Base-by-base conservation (phyloP, 2,329 filamentous ascomycete genomes). In the Ampelomyces quisqualis region DNA sequence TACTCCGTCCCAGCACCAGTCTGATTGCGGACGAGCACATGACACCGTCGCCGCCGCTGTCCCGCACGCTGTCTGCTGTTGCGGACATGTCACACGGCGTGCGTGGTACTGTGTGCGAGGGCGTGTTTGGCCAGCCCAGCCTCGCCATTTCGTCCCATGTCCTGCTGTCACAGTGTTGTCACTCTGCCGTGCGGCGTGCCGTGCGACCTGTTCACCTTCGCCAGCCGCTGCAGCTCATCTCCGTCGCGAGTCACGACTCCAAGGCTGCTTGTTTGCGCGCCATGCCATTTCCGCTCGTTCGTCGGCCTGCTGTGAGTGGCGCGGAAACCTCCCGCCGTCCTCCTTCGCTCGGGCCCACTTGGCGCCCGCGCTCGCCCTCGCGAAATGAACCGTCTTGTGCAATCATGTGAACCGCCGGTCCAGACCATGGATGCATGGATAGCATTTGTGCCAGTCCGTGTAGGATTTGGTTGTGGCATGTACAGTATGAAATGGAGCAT, bases 101-200 rank as follows among this genome's bases (percentile, higher is more conserved):
- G n/a, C n/a, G n/a, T n/a, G n/a, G n/a, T n/a, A n/a, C n/a, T n/a
- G n/a, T n/a, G n/a, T n/a, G n/a, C n/a, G n/a, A n/a, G n/a, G n/a
- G n/a, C n/a, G n/a, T n/a, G 22, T 45, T 18, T 26, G 43, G 37
- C 43, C 35, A 45, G 47, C 46, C 46, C 43, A 43, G 38, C 30
- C 26, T 28, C 26, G 14, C 26, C 29, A 17, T 19, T n/a, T n/a
- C n/a, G n/a, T n/a, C n/a, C n/a, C n/a, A n/a, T n/a, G n/a, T n/a
- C n/a, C n/a, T n/a, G n/a, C n/a, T n/a, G n/a, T n/a, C n/a, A n/a
- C n/a, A n/a, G n/a, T n/a, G n/a, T n/a, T n/a, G n/a, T n/a, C n/a
- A n/a, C n/a, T 18, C 29, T 31, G 5, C 29, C 17, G 29, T 17
- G n/a, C n/a, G n/a, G n/a, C n/a, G n/a, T n/a, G n/a, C n/a, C n/a